Base-by-base conservation (phyloP, 1,284 basidiomycete species). In the Clitocybe nebularis region DNA sequence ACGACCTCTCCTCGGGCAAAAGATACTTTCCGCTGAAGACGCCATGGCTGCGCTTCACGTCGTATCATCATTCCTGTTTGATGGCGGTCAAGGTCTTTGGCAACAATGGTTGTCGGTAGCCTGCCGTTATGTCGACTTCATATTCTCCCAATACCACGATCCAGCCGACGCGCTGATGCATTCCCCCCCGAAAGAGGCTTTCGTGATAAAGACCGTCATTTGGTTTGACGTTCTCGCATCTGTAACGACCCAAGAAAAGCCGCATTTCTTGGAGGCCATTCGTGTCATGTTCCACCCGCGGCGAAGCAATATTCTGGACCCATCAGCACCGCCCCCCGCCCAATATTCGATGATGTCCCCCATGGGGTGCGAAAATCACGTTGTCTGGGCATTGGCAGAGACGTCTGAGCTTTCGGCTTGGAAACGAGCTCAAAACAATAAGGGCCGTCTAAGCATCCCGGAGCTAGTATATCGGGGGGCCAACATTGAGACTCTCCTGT, bases 211-310 rank as follows among this genome's bases (percentile, higher is more conserved):
- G 59, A 84, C 85, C 17, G 79, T 85, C 28, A 81, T 91, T 47
- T 90, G 88, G 88, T 89, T 88, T 55, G 88, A 91, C 60, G 85
- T 90, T 28, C 70, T 90, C 30, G 84, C 84, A 4, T 78, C 81
- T 1, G 75, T 87, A 30, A 87, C 86, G 5, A 78, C 77, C 17
- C 68, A 75, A 49, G 56, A 71, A 47, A 55, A 66, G 2, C 86
- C 87, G 5, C 62, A 67, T 28, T 80, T 89, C 57, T 59, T 84
- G 19, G 37, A 59, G 0, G 67, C 73, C 23, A 83, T 88, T 54
- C 68, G 74, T 23, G 59, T 63, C 9, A 65, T 90, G 32, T 87
- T 82, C 58, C 59, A 58, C 11, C 72, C 74, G 10, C 46, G 52
- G n/a, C 49, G 54, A 10, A 64, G 66, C 30, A 63, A 67, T 43